Base-by-base conservation (phyloP, 345 rosid species). In the Pseudoturritis turrita region DNA sequence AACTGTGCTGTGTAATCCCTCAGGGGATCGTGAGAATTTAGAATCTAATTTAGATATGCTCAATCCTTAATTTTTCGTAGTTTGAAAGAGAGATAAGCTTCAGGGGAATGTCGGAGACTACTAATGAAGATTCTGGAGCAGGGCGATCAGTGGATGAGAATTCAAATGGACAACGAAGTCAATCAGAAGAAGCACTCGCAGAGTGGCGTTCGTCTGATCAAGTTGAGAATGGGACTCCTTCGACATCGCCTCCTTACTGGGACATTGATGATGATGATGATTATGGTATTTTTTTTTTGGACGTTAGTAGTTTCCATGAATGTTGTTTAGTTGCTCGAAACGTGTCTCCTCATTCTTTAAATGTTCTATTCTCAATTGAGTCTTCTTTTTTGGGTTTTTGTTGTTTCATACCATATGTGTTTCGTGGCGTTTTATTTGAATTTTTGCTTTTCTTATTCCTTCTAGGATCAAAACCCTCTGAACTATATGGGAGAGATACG, bases 181-280 rank as follows among this genome's bases (percentile, higher is more conserved):
- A 88, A 67, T 79, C 85, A 45, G 93, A 86, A 70, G 98, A 94
- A 83, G 89, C 90, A 33, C 73, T 89, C 68, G 91, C 84, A 1
- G 96, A 91, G 78, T 94, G 97, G 96, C 89, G 96, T 43, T 94
- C 97, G 5, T 94, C 93, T 53, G 96, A 87, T 80, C 96, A 86
- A 86, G 88, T 89, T 74, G 98, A 89, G 72, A 89, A 88, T 76
- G 97, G 96, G 71, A 87, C 79, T 31, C 89, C 96, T 58, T 89
- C 94, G 22, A 91, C 97, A 45, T 86, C 96, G 3, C 96, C 98
- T 12, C 87, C 93, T 1, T 91, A 84, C 58, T 91, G 96, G 97
- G 97, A 91, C 77, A 83, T 87, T 26, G 96, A 91, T 19, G 93
- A 87, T 2, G 92, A 83, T 0, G 93, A 87, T 7, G 93, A 82